Evolutionary conservation across 139 green algal genomes (phyloP).

Genomic region (Chlamydomonas incerta): DNA sequence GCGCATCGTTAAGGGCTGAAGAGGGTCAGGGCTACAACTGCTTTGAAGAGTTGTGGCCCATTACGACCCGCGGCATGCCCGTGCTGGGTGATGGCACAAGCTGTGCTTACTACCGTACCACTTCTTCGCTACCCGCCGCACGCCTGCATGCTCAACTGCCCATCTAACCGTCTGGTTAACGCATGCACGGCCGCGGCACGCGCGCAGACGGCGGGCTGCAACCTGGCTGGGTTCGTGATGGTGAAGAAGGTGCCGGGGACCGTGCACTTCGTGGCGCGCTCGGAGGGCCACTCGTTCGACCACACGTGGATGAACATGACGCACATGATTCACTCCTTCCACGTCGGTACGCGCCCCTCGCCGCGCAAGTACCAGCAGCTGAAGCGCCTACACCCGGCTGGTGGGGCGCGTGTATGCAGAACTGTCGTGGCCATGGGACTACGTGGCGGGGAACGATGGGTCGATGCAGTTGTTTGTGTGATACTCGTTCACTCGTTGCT

Average conservation of each 20-base stretch:
- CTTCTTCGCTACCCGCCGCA: too few relatives aligned
- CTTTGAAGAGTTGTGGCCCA: too few relatives aligned
- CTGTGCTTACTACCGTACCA: too few relatives aligned
- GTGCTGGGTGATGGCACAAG: too few relatives aligned
- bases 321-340: slow-evolving; percentile 76
- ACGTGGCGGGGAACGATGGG: too few relatives aligned
- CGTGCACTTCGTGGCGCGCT: slow-evolving; percentile 86
- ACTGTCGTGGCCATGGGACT: too few relatives aligned
- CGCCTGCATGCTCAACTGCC: background rate
- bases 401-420: slow-evolving; percentile 8
- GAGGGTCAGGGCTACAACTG: too few relatives aligned
- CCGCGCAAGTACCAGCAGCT: slow-evolving; percentile 66
- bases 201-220: slow-evolving; percentile 69
- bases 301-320: slow-evolving; percentile 88
- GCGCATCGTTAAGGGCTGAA: too few relatives aligned
- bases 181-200: background rate
- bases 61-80: too few relatives aligned
- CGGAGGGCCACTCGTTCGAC: slow-evolving; percentile 89
- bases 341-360: slow-evolving; percentile 83
- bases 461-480: too few relatives aligned
- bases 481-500: too few relatives aligned
- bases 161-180: background rate
- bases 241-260: slow-evolving; percentile 98
- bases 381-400: slow-evolving; percentile 77
- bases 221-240: slow-evolving; percentile 93